Conservation (phyloP, 2,329 filamentous ascomycete genomes). For the Proliferodiscus dingleyae region DNA sequence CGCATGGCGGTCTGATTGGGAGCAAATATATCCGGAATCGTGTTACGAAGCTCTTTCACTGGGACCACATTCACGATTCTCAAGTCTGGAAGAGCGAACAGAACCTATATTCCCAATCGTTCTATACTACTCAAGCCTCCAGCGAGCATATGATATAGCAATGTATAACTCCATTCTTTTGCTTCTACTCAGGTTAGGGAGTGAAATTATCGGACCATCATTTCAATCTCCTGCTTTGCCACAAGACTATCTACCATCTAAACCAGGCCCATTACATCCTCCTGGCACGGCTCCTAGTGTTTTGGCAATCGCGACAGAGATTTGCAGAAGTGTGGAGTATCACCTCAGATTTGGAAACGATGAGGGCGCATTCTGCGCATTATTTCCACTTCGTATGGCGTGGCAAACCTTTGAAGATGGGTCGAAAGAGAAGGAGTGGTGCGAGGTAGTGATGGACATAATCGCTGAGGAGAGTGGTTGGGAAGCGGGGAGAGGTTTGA, state of each 20-base stretch:
- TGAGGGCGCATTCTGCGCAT: slow-evolving; percentile 1
- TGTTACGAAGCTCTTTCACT: slow-evolving; percentile 2
- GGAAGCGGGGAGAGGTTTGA: background rate
- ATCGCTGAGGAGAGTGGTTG: background rate
- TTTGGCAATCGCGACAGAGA: background rate
- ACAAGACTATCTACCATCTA: background rate
- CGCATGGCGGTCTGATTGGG: slow-evolving; percentile 5
- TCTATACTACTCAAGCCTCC: background rate
- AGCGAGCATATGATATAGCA: background rate
- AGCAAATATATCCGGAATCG: background rate
- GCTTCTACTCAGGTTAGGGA: slow-evolving; percentile 1
- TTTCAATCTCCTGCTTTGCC: background rate
- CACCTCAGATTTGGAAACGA: background rate
- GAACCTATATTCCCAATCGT: slow-evolving; percentile 1
- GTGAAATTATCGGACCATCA: background rate
- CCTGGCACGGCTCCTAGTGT: slow-evolving; percentile 4
- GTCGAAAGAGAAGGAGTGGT: background rate
- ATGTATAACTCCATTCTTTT: slow-evolving; percentile 6
- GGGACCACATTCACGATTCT: background rate
- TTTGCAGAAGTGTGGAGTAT: slow-evolving; percentile 6
- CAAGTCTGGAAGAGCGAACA: background rate
- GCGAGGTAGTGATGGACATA: background rate
- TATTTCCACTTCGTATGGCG: slow-evolving; percentile 6
- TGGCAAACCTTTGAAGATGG: background rate
- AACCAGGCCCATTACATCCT: background rate